These are phyloP conservation scores for Triticum timopheevii DNA, from an alignment of 176 grass and related monocot genomes.

Conservation along the genomic window DNA sequence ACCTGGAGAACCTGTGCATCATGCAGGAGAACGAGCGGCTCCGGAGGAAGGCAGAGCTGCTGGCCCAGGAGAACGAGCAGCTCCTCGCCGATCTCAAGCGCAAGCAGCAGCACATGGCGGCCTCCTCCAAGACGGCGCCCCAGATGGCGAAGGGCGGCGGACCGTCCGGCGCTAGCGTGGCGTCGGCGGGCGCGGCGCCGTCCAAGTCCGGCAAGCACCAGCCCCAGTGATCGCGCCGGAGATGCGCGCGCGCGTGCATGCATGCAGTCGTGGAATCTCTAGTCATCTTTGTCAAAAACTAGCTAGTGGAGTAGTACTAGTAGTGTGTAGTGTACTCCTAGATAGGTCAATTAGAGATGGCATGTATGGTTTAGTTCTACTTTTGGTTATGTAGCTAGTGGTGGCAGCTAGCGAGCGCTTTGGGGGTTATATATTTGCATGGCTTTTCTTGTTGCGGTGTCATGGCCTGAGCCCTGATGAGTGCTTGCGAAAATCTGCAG, in stretches of 20 bases:
- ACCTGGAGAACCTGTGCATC: constrained; percentile 57
- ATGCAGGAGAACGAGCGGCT: constrained; percentile 80
- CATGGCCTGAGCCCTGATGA: not conserved
- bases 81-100: constrained; percentile 56
- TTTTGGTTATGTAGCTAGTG: not conserved
- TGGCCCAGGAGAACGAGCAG: constrained; percentile 66
- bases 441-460: not conserved
- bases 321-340: no score
- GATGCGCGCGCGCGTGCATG: not conserved
- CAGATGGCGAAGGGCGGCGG: not conserved
- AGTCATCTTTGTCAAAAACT: no score
- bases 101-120: not conserved
- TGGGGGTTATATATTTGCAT: not conserved
- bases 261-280: not conserved
- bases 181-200: not conserved
- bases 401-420: not conserved
- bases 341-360: not conserved
- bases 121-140: not conserved
- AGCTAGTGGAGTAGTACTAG: no score
- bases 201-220: constrained; percentile 15
- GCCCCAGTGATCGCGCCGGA: not conserved
- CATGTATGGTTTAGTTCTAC: constrained; percentile 4
- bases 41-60: constrained; percentile 40
- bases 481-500: not conserved
- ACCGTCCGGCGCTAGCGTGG: not conserved